These are phyloP conservation scores for Phytophthora lateralis DNA, from an alignment of 352 stramenopile genomes.

Conservation along the genomic window DNA sequence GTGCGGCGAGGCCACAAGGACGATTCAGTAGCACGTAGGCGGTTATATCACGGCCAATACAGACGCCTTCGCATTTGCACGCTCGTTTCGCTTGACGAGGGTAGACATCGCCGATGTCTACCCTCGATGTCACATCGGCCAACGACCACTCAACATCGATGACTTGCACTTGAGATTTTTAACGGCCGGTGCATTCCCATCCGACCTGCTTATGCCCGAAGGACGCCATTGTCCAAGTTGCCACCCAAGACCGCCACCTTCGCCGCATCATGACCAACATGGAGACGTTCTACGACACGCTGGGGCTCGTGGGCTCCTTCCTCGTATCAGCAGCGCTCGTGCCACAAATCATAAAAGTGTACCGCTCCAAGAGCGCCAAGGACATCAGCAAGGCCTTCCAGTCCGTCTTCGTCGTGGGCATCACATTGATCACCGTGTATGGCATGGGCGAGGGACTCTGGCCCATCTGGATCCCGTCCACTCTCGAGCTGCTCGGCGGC, in stretches of 20 bases:
- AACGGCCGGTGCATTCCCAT: slow-evolving; percentile 1
- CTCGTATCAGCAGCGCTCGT: slow-evolving; percentile 61
- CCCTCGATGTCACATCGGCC: no score
- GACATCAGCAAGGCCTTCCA: slow-evolving; percentile 64
- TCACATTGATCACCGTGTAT: slow-evolving; percentile 53
- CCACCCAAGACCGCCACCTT: background rate
- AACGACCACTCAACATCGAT: slow-evolving; percentile 24
- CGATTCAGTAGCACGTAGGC: background rate
- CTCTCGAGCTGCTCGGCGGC: slow-evolving; percentile 46
- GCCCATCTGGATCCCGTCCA: slow-evolving; percentile 66
- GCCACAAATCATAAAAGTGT: slow-evolving; percentile 70
- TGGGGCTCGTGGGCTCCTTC: slow-evolving; percentile 66
- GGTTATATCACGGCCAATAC: background rate
- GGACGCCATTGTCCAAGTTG: slow-evolving; percentile 1
- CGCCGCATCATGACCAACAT: slow-evolving; percentile 25
- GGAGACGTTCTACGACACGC: slow-evolving; percentile 48
- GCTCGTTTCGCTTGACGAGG: background rate
- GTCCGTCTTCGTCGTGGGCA: slow-evolving; percentile 48
- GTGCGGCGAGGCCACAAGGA: slow-evolving; percentile 6
- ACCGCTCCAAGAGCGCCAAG: slow-evolving; percentile 57
- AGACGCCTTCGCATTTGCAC: background rate
- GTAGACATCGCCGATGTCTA: no score
- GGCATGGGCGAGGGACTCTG: slow-evolving; percentile 51
- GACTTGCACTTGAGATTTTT: slow-evolving; percentile 13
- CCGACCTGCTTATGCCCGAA: slow-evolving; percentile 13